Base-by-base conservation (phyloP, 23 red algal species). In the Gracilaria gracilis region DNA sequence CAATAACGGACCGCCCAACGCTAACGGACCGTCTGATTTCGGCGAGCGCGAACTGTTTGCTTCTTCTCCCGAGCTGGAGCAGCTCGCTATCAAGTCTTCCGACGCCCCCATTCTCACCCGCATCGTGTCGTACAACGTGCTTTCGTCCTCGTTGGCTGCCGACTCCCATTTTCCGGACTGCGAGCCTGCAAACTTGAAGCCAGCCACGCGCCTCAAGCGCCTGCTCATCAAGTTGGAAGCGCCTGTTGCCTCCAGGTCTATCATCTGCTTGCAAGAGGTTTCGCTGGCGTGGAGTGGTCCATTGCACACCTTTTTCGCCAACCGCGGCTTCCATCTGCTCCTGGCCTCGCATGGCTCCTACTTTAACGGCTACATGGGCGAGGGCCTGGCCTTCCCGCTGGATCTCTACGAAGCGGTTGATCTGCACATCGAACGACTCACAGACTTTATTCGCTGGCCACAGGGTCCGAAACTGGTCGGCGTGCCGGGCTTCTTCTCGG, bases 241-340 rank as follows among this genome's bases (percentile, higher is more conserved):
- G 11, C 87, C 86, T 0, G 75, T 95, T 7, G 87, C 88, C 47
- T 62, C 81, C 20, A 80, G 93, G 71, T 74, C 86, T 36, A 81
- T 95, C 71, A 95, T 95, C 29, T 95, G 93, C 61, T 65, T 95
- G n/a, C 93, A 95, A 61, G 93, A 95, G 48, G 85, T 95, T 44
- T 95, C 93, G 2, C 72, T 88, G 17, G 50, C 78, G 15, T 95
- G 93, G 93, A 79, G 65, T 40, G 86, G 93, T 71, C 93, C 74
- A 2, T 61, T 95, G 78, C 88, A 91, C 48, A 81, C 79, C 4
- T 88, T 95, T 88, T 95, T 95, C 57, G 93, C 93, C 28, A 85
- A 73, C 31, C 86, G 84, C 15, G 85, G 85, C 82, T 95, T 89
- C 65, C 80, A 95, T 47, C 81, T 95, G 11, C 28, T 95, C n/a